Evolutionary conservation across 2,329 filamentous ascomycete genomes (phyloP), one percentile per base, ranked within the genome.

Genomic region (Dactylonectria macrodidyma): DNA sequence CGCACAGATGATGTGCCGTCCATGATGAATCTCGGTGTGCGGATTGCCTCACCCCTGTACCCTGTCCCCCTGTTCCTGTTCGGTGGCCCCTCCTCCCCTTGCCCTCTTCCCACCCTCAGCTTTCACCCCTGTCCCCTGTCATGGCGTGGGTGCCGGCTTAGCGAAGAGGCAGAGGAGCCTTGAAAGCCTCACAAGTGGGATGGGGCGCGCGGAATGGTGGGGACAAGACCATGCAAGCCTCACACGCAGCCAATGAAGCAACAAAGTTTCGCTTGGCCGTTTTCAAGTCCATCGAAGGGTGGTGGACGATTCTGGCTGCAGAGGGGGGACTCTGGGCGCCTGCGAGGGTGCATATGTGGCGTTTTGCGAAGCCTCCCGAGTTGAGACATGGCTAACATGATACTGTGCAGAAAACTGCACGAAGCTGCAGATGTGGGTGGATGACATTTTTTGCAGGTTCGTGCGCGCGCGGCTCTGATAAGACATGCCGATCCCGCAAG

Each of bases 11-110:
- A 69, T 66, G 48, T 41, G 41, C 62, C 33, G 36, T 61, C 47
- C 58, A 46, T 62, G 47, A 69, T 71, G 68, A 73, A 74, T 74
- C 72, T 74, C 71, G 66, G 70, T 68, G 70, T 70, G 56, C 57
- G 63, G 67, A 68, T 63, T 70, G 38, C 61, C 59, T 58, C 62
- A 69, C 41, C 59, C 52, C 30, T 52, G 30, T 19, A 19, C 48
- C 48, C 30, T 54, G 30, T 36, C 22, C 51, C 51, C 51, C 51
- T 54, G 51, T 36, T 54, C 33, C 63, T 66, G 64, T 46, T 44
- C 58, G 48, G 12, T 59, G 59, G 52, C 57, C 38, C 54, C 54
- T 65, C 19, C 19, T 19, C 26, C 26, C 7, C 26, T 30, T 30
- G 26, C 26, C 26, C 7, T 30, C 26, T 30, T 30, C 26, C 26